Conservation (phyloP, 352 stramenopile species). For the Pythium dissimile region DNA sequence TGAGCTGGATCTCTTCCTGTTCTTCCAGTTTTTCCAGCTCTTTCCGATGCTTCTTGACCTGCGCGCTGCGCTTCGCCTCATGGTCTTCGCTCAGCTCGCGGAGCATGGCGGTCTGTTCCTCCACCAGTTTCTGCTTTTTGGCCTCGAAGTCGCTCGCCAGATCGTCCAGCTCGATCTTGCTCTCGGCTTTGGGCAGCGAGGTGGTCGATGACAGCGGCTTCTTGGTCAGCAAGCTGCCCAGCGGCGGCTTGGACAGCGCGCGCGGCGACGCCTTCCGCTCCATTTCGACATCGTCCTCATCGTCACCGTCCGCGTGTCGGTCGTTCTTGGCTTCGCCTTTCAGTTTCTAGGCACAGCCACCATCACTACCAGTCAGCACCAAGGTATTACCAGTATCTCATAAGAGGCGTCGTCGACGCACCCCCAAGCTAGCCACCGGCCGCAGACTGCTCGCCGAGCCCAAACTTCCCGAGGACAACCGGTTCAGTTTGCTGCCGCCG, state of each 20-base stretch:
- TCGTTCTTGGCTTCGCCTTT: constrained; percentile 34
- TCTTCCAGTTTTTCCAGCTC: constrained; percentile 53
- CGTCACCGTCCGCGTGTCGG: constrained; percentile 32
- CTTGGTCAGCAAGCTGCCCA: constrained; percentile 43
- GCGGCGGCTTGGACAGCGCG: constrained; percentile 50
- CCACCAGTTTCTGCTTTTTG: constrained; percentile 44
- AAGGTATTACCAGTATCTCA: neutral
- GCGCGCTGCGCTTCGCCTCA: constrained; percentile 26
- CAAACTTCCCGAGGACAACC: constrained; percentile 10
- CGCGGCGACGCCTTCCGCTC: constrained; percentile 11
- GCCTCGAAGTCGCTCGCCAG: constrained; percentile 34
- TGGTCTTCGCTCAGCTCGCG: constrained; percentile 35
- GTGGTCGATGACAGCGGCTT: constrained; percentile 38
- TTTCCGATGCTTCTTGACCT: constrained; percentile 45
- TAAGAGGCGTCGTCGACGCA: constrained; percentile 20
- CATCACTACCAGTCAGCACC: neutral
- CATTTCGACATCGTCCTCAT: constrained; percentile 14
- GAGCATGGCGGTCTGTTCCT: constrained; percentile 40
- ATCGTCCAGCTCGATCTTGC: constrained; percentile 34
- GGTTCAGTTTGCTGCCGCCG: constrained; percentile 20
- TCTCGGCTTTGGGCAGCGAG: constrained; percentile 25
- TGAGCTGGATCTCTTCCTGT: constrained; percentile 50
- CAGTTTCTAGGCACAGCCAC: constrained; percentile 11
- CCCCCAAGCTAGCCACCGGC: constrained; percentile 42
- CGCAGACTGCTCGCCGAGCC: constrained; percentile 32